Base-by-base conservation (phyloP, 2,329 filamentous ascomycete genomes). In the Oidium heveae region DNA sequence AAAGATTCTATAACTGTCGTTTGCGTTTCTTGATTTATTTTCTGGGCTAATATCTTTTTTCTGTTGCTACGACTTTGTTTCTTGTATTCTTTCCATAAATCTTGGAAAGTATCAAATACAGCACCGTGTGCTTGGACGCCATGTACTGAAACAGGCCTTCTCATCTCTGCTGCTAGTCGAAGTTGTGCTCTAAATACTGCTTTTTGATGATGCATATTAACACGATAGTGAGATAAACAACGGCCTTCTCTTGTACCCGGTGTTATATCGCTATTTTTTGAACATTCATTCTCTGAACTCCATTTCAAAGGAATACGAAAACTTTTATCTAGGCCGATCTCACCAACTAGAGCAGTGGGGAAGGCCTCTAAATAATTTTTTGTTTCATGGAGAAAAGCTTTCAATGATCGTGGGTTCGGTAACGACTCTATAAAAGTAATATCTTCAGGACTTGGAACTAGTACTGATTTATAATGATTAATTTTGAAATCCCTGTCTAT, bases 141-240 rank as follows among this genome's bases (percentile, higher is more conserved):
- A 58, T 87, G 84, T 0, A 82, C 81, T 62, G 86, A 82, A 0
- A 89, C 85, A 84, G 84, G 1, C 84, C 73, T 55, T 76, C 86
- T 4, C 65, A 82, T 67, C 61, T 82, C 75, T 2, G 79, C 84
- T 0, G 85, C 85, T 2, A 89, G 72, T 0, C 70, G 69, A n/a
- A 91, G 70, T 65, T 88, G 84, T 1, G 79, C 75, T 32, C 71
- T 70, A 20, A 89, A 70, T 1, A 91, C 68, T 52, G 68, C 69
- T 55, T 73, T 74, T 66, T 91, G 85, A 64, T 91, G 85, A 37
- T 74, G 65, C 65, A 83, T 75, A 39, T 71, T 70, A 18, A 88
- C 83, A 57, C 77, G 73, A 63, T 85, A 76, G 0, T 78, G 79
- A 20, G 78, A 83, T 12, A 89, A 71, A 4, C 68, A 70, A 9